These are phyloP conservation scores for Marvania coccoides DNA, from an alignment of 139 green algal genomes.

Conservation along the genomic window DNA sequence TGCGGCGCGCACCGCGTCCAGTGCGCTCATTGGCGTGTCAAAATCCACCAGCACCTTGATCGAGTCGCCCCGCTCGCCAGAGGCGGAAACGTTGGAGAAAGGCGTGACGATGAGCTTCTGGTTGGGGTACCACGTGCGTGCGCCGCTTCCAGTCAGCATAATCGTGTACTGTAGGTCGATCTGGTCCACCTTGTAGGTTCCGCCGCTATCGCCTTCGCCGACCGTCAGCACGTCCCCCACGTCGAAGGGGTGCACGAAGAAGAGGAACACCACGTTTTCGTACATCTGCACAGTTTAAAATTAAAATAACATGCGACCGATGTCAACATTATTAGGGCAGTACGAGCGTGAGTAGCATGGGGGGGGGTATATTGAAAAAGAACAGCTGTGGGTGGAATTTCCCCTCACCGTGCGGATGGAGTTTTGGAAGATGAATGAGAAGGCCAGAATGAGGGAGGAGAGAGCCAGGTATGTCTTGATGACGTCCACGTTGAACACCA, in stretches of 20 bases:
- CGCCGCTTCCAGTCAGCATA: too few relatives aligned
- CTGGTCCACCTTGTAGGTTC: too few relatives aligned
- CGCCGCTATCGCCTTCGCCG: background rate
- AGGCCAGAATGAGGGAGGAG: slow-evolving; percentile 36
- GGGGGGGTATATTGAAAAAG: too few relatives aligned
- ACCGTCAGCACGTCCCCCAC: slow-evolving; percentile 53
- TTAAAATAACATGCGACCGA: too few relatives aligned
- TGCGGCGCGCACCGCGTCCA: slow-evolving; percentile 15
- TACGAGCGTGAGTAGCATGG: too few relatives aligned
- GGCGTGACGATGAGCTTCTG: slow-evolving; percentile 14
- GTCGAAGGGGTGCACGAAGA: slow-evolving; percentile 68
- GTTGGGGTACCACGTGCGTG: too few relatives aligned
- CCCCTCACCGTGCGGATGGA: slow-evolving; percentile 37
- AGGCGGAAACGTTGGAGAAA: slow-evolving; percentile 25
- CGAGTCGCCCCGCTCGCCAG: slow-evolving; percentile 11
- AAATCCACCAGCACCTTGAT: slow-evolving; percentile 19
- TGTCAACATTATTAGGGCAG: too few relatives aligned
- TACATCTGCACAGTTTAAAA: too few relatives aligned
- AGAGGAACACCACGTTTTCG: slow-evolving; percentile 62
- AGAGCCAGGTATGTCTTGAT: slow-evolving; percentile 38
- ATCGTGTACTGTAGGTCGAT: too few relatives aligned
- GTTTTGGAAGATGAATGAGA: slow-evolving; percentile 57
- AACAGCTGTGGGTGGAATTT: too few relatives aligned
- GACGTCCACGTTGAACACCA: slow-evolving; percentile 53
- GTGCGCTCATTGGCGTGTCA: background rate